A percentile compares a stretch with the other conserved stretches of the same genome.
Evolutionary conservation across 202 grass and related monocot species (phyloP).

Genomic region (Zizania palustris): DNA sequence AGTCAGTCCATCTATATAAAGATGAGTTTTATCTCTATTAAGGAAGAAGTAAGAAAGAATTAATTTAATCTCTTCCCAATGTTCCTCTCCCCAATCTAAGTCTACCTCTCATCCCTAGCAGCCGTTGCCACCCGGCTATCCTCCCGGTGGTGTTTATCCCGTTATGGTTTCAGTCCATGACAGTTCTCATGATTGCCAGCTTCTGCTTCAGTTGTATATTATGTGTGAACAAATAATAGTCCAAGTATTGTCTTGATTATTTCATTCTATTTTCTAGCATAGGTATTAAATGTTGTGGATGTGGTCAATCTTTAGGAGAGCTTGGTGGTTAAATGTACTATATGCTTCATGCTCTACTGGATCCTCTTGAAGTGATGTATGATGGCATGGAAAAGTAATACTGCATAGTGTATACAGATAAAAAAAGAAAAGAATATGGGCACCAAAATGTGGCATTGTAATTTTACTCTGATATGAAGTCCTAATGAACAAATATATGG

Average conservation of each 20-base stretch:
- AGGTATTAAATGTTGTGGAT: background rate
- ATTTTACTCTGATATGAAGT: background rate
- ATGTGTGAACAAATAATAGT: background rate
- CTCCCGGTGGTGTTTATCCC: too few species aligned
- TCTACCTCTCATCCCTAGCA: too few species aligned
- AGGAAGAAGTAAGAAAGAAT: too few species aligned
- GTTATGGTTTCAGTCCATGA: too few species aligned
- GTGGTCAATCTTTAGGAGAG: background rate
- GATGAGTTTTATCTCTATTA: too few species aligned
- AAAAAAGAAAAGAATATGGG: background rate
- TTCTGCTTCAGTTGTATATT: constrained; percentile 3
- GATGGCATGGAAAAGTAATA: background rate
- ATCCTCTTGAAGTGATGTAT: constrained; percentile 1
- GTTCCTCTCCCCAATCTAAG: too few species aligned
- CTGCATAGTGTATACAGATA: background rate
- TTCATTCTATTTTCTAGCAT: background rate
- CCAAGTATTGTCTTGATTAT: background rate
- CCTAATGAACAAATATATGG: background rate
- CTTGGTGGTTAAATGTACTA: background rate
- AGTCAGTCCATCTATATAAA: too few species aligned
- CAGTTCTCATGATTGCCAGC: background rate
- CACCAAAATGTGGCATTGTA: background rate
- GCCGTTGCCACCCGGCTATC: too few species aligned
- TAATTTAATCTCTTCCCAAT: too few species aligned
- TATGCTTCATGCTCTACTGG: background rate